These are phyloP conservation scores for Bromus sterilis DNA, from an alignment of 176 grass and related monocot genomes.

Conservation along the genomic window DNA sequence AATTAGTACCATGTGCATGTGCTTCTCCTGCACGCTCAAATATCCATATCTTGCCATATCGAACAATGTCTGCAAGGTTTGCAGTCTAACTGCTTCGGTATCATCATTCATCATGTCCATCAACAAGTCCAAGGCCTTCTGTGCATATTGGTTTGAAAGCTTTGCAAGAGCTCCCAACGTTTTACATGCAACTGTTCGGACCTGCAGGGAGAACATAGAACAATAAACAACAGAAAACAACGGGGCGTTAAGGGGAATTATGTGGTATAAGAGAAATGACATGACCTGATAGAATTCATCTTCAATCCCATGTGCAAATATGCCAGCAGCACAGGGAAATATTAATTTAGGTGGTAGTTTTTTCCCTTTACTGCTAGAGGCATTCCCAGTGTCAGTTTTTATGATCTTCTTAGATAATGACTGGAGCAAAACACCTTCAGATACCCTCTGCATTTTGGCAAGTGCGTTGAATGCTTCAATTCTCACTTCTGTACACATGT, in stretches of 20 bases:
- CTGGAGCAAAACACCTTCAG: constrained; percentile 63
- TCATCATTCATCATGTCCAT: constrained; percentile 98
- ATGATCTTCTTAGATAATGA: constrained; percentile 79
- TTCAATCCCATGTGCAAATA: constrained; percentile 83
- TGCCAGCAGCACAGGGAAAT: constrained; percentile 56
- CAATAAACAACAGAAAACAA: constrained; percentile 15
- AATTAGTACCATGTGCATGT: constrained; percentile 84
- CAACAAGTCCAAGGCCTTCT: constrained; percentile 67
- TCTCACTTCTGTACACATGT: constrained; percentile 78
- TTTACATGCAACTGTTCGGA: constrained; percentile 54
- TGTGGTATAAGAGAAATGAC: constrained; percentile 7
- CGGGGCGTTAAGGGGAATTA: background rate
- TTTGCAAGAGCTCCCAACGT: constrained; percentile 60
- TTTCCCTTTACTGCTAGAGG: constrained; percentile 29
- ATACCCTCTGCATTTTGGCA: constrained; percentile 55
- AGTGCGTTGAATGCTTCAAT: constrained; percentile 71
- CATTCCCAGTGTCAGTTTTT: constrained; percentile 31
- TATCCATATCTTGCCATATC: constrained; percentile 55
- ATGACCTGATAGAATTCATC: constrained; percentile 79
- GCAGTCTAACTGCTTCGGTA: constrained; percentile 53
- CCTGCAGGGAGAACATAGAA: constrained; percentile 40
- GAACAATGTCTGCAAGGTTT: constrained; percentile 64
- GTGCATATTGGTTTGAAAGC: constrained; percentile 55
- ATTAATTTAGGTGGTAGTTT: constrained; percentile 36
- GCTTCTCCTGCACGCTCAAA: constrained; percentile 73